phyloP scores from a whole-genome alignment of 164 flowering plant species.

The Dillenia suffruticosa region DNA sequence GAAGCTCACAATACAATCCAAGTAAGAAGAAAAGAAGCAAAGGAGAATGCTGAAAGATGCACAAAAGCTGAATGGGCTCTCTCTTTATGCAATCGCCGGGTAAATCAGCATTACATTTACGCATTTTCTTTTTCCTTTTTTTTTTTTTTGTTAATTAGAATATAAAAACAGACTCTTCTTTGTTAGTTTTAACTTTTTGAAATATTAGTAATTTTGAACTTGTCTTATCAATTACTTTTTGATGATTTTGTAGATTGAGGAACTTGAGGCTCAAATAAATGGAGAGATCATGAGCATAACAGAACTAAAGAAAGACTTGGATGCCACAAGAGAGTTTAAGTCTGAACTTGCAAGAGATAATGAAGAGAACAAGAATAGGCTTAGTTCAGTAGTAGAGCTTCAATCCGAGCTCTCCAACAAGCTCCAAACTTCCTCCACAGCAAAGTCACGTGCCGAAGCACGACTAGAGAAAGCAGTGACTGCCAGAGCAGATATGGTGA shows the following conservation, averaged over 20 bases:
- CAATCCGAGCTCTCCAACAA: slow-evolving; percentile 43
- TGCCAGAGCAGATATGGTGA: slow-evolving; percentile 31
- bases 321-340: slow-evolving; percentile 26
- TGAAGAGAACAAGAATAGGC: slow-evolving; percentile 36
- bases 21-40: slow-evolving; percentile 29
- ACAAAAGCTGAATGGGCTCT: slow-evolving; percentile 56
- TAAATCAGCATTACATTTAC: slow-evolving; percentile 10
- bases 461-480: slow-evolving; percentile 37
- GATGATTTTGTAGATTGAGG: slow-evolving; percentile 34
- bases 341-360: slow-evolving; percentile 31
- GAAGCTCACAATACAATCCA: slow-evolving; percentile 28
- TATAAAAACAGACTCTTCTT: no score
- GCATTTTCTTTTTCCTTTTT: not conserved
- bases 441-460: slow-evolving; percentile 30
- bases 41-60: slow-evolving; percentile 27
- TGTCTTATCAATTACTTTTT: not conserved
- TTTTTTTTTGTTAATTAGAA: no score
- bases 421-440: slow-evolving; percentile 26
- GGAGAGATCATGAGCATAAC: slow-evolving; percentile 29
- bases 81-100: slow-evolving; percentile 41
- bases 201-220: no score
- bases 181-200: no score
- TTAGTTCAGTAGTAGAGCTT: slow-evolving; percentile 35
- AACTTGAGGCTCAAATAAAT: slow-evolving; percentile 31
- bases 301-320: slow-evolving; percentile 30